Base-by-base conservation (phyloP, 1,284 basidiomycete species). In the Ustilago shanxiensis region DNA sequence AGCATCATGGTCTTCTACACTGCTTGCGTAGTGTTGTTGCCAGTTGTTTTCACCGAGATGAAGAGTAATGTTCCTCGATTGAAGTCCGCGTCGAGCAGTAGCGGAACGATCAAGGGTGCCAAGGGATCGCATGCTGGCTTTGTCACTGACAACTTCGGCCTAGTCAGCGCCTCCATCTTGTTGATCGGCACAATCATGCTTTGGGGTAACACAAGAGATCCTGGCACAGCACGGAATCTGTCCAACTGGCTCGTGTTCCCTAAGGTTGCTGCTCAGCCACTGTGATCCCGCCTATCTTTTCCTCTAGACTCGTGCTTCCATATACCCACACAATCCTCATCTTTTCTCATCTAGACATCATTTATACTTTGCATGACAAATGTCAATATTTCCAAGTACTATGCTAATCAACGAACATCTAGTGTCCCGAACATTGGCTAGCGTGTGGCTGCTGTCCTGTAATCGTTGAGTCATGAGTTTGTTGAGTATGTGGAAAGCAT, bases 1-100 rank as follows among this genome's bases (percentile, higher is more conserved):
- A 72, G 72, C 14, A 51, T 82, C 28, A 66, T 81, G 50, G 83
- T 86, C 47, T 78, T 86, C 50, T 80, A 70, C 52, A 84, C 83
- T 6, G 84, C 84, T 16, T 86, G 84, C 58, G 66, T 82, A 31
- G 84, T 86, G 3, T 64, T 86, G 44, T 45, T 86, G 13, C 84
- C 84, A 2, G 83, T 86, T n/a, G 79, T 85, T 16, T 80, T 76
- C 33, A 83, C 84, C 9, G 84, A 86, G 69, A 54, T 84, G 55
- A 72, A 72, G 54, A 29, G 66, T n/a, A 85, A 85, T 54, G 49
- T 77, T 7, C 75, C 75, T 0, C 28, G 57, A 9, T 57, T 77
- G 29, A 57, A 35, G 29, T 55, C 68, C 2, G 33, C 26, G 1
- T n/a, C 52, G 1, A 29, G 13, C 50, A 22, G 24, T 41, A 28